Evolutionary conservation across 1,284 basidiomycete genomes (phyloP).

Genomic region (Neolentinus lepideus): DNA sequence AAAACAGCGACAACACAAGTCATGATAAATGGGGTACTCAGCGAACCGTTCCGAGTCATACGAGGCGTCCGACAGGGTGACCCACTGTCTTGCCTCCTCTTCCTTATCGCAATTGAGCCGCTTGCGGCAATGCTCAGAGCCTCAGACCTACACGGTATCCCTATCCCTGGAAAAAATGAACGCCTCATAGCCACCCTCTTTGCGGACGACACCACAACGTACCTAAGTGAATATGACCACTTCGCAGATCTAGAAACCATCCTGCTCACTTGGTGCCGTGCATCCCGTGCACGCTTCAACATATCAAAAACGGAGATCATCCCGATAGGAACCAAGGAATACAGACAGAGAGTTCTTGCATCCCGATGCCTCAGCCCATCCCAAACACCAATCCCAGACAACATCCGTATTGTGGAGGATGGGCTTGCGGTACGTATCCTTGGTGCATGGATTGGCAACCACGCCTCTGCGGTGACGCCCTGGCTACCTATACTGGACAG

Average conservation of each 20-base stretch:
- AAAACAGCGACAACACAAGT: conserved; percentile 14
- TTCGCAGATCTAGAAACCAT: conserved; percentile 13
- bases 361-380: not conserved
- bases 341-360: conserved; percentile 7
- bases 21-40: conserved; percentile 20
- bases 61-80: conserved; percentile 25
- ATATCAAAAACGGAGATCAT: conserved; percentile 26
- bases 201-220: conserved; percentile 24
- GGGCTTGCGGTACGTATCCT: no score
- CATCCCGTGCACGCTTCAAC: conserved; percentile 27
- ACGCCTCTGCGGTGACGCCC: no score
- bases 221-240: conserved; percentile 14
- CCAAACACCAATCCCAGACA: no score
- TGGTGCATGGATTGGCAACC: no score
- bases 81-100: conserved; percentile 23
- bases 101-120: conserved; percentile 20
- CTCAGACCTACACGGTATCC: conserved; percentile 11
- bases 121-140: conserved; percentile 13
- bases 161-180: conserved; percentile 9
- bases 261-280: conserved; percentile 22
- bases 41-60: conserved; percentile 11
- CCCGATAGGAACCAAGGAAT: conserved; percentile 19
- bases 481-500: no score
- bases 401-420: no score
- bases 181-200: conserved; percentile 20